Evolutionary conservation across 2,329 filamentous ascomycete species (phyloP).

Genomic region (Sclerotinia subarctica): DNA sequence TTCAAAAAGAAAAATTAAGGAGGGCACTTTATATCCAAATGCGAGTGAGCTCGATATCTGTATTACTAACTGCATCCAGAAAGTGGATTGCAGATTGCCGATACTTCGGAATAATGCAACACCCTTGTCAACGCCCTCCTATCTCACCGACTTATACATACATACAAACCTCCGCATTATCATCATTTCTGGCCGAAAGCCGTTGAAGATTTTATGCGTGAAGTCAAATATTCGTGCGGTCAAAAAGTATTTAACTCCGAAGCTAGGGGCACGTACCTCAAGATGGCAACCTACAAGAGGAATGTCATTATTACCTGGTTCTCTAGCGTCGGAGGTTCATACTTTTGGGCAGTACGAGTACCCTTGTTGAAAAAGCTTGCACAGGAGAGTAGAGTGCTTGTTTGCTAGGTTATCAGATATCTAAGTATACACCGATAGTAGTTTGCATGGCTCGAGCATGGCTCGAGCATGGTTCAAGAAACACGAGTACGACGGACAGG

Average conservation of each 20-base stretch:
- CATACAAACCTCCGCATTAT: not conserved
- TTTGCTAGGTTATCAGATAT: not conserved
- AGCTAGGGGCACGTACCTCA: too few relatives aligned
- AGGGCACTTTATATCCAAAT: not conserved
- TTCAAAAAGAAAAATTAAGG: too few relatives aligned
- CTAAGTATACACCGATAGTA: not conserved
- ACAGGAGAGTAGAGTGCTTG: not conserved
- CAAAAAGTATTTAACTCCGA: too few relatives aligned
- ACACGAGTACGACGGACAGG: not conserved
- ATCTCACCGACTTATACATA: not conserved
- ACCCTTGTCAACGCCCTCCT: not conserved
- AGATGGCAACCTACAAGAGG: too few relatives aligned
- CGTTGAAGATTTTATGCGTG: not conserved
- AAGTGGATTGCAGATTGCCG: not conserved
- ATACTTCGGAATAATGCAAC: conserved; percentile 11
- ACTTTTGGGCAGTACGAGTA: too few relatives aligned
- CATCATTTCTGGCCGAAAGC: not conserved
- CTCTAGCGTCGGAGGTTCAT: too few relatives aligned
- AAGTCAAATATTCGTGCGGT: not conserved
- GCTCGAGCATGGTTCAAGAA: not conserved
- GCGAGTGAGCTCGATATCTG: not conserved
- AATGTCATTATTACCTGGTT: too few relatives aligned
- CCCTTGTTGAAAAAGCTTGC: not conserved
- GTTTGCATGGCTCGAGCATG: not conserved
- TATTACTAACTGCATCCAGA: not conserved